Evolutionary conservation across 2,329 filamentous ascomycete species (phyloP).

Genomic region (Orbilia blumenaviensis): DNA sequence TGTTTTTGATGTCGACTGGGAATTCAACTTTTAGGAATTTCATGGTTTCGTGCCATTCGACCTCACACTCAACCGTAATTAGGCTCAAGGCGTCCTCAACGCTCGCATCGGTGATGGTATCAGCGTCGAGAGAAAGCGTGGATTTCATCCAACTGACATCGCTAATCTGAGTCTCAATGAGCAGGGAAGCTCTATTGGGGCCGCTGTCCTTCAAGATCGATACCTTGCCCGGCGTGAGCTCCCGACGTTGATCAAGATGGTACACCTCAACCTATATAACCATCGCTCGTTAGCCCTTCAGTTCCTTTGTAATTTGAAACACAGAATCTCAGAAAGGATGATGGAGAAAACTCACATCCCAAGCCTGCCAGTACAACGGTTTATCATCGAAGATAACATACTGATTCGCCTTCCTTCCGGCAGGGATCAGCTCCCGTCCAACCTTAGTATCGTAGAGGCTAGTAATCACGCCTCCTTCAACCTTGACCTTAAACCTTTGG

Average conservation of each 20-base stretch:
- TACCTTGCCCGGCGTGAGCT: constrained; percentile 75
- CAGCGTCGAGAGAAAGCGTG: constrained; percentile 78
- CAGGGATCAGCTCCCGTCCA: constrained; percentile 79
- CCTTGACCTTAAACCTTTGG: constrained; percentile 75
- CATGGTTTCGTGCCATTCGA: constrained; percentile 98
- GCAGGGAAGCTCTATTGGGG: constrained; percentile 79
- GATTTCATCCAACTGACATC: constrained; percentile 86
- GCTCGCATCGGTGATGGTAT: constrained; percentile 59
- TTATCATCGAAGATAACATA: constrained; percentile 97
- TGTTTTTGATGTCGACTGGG: constrained; percentile 88
- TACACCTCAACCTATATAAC: constrained; percentile 91
- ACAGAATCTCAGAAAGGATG: too few relatives aligned
- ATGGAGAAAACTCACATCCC: constrained; percentile 53
- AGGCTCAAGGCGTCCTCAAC: constrained; percentile 72
- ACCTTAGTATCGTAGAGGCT: constrained; percentile 80
- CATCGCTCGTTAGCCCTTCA: constrained; percentile 71
- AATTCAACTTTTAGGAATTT: constrained; percentile 99
- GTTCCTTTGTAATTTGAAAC: constrained; percentile 80
- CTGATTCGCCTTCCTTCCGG: constrained; percentile 82
- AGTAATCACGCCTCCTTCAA: constrained; percentile 79
- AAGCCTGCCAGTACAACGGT: constrained; percentile 56
- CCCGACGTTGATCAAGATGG: constrained; percentile 85
- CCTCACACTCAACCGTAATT: constrained; percentile 81
- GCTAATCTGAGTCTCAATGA: constrained; percentile 87
- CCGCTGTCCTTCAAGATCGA: constrained; percentile 76